Base-by-base conservation (phyloP, 768 basidiomycete species). In the Pholiota microspora region DNA sequence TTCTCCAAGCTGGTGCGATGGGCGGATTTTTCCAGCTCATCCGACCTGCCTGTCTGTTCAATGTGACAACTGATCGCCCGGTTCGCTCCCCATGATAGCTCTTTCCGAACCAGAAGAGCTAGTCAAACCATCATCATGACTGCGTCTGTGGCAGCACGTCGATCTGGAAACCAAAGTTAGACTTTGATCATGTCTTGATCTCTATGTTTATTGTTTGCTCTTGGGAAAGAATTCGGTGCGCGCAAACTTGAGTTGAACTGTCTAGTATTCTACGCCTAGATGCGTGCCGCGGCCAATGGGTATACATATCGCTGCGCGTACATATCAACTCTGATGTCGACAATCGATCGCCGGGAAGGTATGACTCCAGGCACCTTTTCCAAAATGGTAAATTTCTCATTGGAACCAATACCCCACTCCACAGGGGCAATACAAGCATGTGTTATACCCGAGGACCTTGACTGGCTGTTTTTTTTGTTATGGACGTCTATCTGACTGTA, bases 391-490 rank as follows among this genome's bases (percentile, higher is more conserved):
- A 36, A 24, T 40, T 47, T 38, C 53, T 32, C 34, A 38, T 45
- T 46, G 45, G 45, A 34, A 25, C 35, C n/a, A n/a, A n/a, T 54
- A 46, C 53, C 51, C 40, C 51, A 31, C 38, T 40, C 51, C 51
- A 18, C 40, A 42, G 6, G 12, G 27, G 42, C 40, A 44, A 23
- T 50, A 27, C 24, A 23, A 35, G 38, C 32, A 15, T 49, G 18
- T 24, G 23, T 35, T 57, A 57, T 16, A 24, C 35, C 57, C 60
- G 57, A 62, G 57, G 55, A 62, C 51, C 55, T 59, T 51, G 38
- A 18, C 16, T 51, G 28, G 4, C 40, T 24, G 36, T 44, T 21
- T 51, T n/a, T n/a, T 21, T 42, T 29, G 40, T 51, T 29, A 16
- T 34, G 31, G n/a, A 12, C 16, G 23, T 16, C 51, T 56, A 34